Base-by-base conservation (phyloP, 352 stramenopile genomes). In the Lagenidium sp. region DNA sequence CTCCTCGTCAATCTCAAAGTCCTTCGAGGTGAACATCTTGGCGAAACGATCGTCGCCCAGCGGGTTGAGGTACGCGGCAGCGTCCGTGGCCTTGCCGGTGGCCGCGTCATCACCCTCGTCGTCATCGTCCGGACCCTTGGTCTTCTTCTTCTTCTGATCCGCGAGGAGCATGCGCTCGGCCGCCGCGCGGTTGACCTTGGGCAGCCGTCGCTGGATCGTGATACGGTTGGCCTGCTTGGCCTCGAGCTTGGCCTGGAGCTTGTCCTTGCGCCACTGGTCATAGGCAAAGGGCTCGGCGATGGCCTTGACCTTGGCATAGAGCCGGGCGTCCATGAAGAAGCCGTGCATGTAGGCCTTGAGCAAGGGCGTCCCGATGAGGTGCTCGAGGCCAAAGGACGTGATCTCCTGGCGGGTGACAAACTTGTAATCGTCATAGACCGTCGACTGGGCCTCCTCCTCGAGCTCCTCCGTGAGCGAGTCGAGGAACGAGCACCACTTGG, bases 261-360 rank as follows among this genome's bases (percentile, higher is more conserved):
- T 95, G 40, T 98, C 89, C 61, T 98, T 98, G 21, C 90, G 78
- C 59, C 94, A 99, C 50, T 98, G 83, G 58, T 98, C 94, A 65
- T 99, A 99, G 45, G 97, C 95, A 46, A 98, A 98, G 38, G 97
- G 96, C 57, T 98, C 95, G 10, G 93, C 87, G 31, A 98, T 96
- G 30, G 93, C 87, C 57, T 96, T 86, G 23, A 99, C 85, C 63
- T 96, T 96, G 50, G 94, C 91, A 70, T 99, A 98, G 28, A 99
- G 67, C 19, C 94, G 88, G 23, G 93, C 95, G 59, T 99, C 95
- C 73, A 99, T 99, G 66, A 99, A 99, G 73, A 98, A 99, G 36
- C 97, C 97, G 72, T 99, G 97, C 96, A 99, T 99, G 76, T 99
- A 99, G 8, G 94, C 95, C 57, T 91, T 90, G 20, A 99, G 75